Base-by-base conservation (phyloP, 1,139 yeast species). In the Taiozyma sp. region DNA sequence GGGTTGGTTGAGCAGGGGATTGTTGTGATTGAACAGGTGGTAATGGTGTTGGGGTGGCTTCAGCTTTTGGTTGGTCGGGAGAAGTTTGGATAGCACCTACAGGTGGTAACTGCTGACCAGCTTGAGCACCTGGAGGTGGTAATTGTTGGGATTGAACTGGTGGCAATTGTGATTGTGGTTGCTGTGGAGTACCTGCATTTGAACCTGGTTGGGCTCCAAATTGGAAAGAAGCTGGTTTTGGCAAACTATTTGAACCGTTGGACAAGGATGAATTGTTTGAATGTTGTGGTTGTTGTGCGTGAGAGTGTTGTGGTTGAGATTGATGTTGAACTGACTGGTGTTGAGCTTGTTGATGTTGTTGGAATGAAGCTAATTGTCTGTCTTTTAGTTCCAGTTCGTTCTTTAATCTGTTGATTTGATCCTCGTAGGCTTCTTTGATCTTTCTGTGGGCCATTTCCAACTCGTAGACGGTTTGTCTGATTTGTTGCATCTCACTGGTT, bases 401-500 rank as follows among this genome's bases (percentile, higher is more conserved):
- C 68, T 91, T 89, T 67, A 91, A 77, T 58, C 95, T 78, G 66
- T 82, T 75, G 55, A 93, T 88, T 69, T 93, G 98, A 63, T 88
- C 96, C 68, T 91, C 97, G 69, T 93, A 93, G 46, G 95, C 91
- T 63, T 91, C 98, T 72, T 91, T 91, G 79, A 93, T 88, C 68
- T 89, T 88, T 61, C 96, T 78, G 71, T 93, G 98, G 45, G 96
- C 95, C 80, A 86, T 80, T 68, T 93, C 98, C 62, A 93, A 78
- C 67, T 93, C 98, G 65, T 85, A 90, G 47, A 93, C 96, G 19
- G 96, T 88, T 65, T 89, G 95, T 63, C 97, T 80, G 58, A 93
- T 91, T 68, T 88, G 96, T 66, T 90, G 95, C 83, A 93, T 85
- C 69, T 93, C 99, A 49, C 88, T 89, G 50, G 90, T 85, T 69